Evolutionary conservation across 192 early-diverging fungal species (phyloP).

Genomic region (Coemansia asiatica): DNA sequence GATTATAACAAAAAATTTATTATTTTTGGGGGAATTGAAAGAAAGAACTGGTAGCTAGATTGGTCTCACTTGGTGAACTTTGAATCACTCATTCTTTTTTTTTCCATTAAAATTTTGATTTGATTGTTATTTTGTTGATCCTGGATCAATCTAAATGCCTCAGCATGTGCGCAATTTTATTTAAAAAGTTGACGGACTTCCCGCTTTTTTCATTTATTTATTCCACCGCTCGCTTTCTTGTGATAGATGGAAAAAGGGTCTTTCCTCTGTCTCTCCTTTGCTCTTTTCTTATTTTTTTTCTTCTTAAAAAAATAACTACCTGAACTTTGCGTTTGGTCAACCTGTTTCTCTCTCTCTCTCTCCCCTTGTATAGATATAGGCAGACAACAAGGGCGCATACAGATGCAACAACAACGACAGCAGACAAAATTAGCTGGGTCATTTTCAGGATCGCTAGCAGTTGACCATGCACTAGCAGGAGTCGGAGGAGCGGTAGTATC

Average conservation of each 20-base stretch:
- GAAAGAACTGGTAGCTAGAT: neutral
- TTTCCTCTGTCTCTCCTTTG: neutral
- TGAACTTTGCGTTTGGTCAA: too few relatives aligned
- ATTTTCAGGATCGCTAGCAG: slow-evolving; percentile 47
- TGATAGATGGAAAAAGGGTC: too few relatives aligned
- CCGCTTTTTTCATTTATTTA: neutral
- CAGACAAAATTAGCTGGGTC: slow-evolving; percentile 30
- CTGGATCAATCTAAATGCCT: too few relatives aligned
- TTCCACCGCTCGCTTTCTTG: neutral
- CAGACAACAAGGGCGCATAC: too few relatives aligned
- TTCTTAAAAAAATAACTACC: neutral
- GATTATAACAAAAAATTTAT: slow-evolving; percentile 1
- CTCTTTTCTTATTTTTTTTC: neutral
- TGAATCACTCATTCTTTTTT: too few relatives aligned
- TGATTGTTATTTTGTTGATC: too few relatives aligned
- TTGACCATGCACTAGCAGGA: slow-evolving; percentile 88
- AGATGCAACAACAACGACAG: slow-evolving; percentile 21
- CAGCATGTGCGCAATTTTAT: neutral
- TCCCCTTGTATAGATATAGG: neutral
- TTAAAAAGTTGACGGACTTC: too few relatives aligned
- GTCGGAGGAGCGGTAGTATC: slow-evolving; percentile 81
- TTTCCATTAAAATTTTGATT: too few relatives aligned
- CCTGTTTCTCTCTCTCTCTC: too few relatives aligned
- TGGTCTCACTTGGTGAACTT: too few relatives aligned
- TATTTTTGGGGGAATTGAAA: slow-evolving; percentile 4